phyloP scores from a whole-genome alignment of 2,329 filamentous ascomycete species.

The Sclerotinia sclerotiorum region DNA sequence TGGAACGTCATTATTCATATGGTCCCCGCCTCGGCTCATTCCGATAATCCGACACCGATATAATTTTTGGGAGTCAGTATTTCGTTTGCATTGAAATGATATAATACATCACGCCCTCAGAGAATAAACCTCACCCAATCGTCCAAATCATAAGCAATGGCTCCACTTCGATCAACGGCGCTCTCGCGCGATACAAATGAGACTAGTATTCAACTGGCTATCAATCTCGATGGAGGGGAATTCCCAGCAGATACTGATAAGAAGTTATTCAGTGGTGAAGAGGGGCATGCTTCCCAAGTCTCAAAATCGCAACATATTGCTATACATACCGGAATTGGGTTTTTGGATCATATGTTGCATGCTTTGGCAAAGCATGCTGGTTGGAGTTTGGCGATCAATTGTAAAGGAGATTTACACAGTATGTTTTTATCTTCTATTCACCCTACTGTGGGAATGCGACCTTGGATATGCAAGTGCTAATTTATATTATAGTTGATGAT shows the following conservation, averaged over 20 bases:
- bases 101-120: not conserved
- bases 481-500: conserved; percentile 73
- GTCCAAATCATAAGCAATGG: conserved; percentile 3
- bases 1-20: conserved; percentile 17
- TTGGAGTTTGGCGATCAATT: conserved; percentile 83
- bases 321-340: conserved; percentile 91
- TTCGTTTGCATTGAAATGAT: not conserved
- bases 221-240: conserved; percentile 59
- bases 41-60: conserved; percentile 22
- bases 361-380: conserved; percentile 93
- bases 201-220: conserved; percentile 89
- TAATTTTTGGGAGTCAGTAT: conserved; percentile 16
- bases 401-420: conserved; percentile 90
- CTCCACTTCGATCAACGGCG: conserved; percentile 63
- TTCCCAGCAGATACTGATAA: conserved; percentile 66
- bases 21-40: conserved; percentile 15
- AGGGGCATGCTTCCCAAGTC: conserved; percentile 77
- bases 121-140: not conserved
- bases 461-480: conserved; percentile 25
- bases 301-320: conserved; percentile 83
- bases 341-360: conserved; percentile 98
- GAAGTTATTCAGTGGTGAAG: conserved; percentile 51
- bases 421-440: conserved; percentile 41
- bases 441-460: not conserved
- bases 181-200: conserved; percentile 93